phyloP scores from a whole-genome alignment of 352 stramenopile species.

The Phytophthora litchii region DNA sequence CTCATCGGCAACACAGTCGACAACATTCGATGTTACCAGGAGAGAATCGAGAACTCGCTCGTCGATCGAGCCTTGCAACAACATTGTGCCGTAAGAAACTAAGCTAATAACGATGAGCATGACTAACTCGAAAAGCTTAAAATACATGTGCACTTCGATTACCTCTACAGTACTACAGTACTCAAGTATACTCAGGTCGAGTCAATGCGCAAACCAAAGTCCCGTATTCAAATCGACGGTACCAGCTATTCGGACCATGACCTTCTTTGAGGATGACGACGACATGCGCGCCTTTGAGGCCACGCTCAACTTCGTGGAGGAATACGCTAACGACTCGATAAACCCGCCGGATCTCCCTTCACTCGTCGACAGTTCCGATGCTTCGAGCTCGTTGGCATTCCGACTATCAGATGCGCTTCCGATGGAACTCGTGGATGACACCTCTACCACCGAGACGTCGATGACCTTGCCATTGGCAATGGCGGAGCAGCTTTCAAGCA shows the following conservation, averaged over 20 bases:
- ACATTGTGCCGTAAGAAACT: too few relatives aligned
- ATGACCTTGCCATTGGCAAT: conserved; percentile 4
- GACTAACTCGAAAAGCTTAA: too few relatives aligned
- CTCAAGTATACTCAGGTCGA: too few relatives aligned
- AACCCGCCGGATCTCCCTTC: conserved; percentile 2
- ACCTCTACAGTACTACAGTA: too few relatives aligned
- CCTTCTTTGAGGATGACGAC: conserved; percentile 20
- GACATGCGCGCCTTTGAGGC: conserved; percentile 26
- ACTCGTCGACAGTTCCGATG: conserved; percentile 11
- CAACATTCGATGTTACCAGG: conserved; percentile 37
- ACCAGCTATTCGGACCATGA: conserved; percentile 2
- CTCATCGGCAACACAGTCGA: conserved; percentile 34
- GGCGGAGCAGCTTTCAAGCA: conserved; percentile 6
- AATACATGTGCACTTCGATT: too few relatives aligned
- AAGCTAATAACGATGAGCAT: too few relatives aligned
- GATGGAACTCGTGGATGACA: not conserved
- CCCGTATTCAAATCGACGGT: conserved; percentile 6
- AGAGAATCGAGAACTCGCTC: conserved; percentile 49
- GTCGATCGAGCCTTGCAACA: conserved; percentile 11
- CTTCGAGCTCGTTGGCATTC: conserved; percentile 14
- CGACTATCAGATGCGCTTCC: conserved; percentile 14
- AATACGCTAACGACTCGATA: conserved; percentile 16
- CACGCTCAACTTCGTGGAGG: conserved; percentile 23
- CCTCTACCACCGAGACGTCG: conserved; percentile 6
- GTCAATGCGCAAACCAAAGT: too few relatives aligned